Evolutionary conservation across 805 yeast species (phyloP).

Genomic region (Kazachstania psychrophila): DNA sequence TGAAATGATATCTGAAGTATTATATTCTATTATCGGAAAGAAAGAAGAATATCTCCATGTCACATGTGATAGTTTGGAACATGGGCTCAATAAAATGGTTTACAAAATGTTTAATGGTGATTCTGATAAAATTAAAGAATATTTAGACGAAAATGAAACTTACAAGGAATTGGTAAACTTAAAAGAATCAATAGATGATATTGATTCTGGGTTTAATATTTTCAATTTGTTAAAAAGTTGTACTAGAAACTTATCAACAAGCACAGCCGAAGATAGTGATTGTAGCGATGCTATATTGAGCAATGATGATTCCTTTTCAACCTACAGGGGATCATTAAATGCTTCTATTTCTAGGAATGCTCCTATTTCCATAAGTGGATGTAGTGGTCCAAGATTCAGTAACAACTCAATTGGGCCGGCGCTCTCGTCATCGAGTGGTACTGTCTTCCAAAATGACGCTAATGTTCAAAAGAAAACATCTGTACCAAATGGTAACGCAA

Average conservation of each 20-base stretch:
- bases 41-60: constrained; percentile 41
- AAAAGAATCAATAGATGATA: constrained; percentile 46
- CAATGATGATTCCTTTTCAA: constrained; percentile 1
- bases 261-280: constrained; percentile 18
- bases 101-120: constrained; percentile 17
- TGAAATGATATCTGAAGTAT: constrained; percentile 57
- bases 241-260: constrained; percentile 26
- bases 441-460: neutral
- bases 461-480: too few species aligned
- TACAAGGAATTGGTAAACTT: constrained; percentile 38
- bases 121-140: constrained; percentile 14
- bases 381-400: constrained; percentile 22
- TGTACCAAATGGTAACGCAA: too few species aligned
- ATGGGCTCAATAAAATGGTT: constrained; percentile 18
- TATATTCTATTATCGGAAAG: constrained; percentile 60
- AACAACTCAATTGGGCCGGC: constrained; percentile 19
- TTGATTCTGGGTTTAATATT: constrained; percentile 61
- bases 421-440: constrained; percentile 8
- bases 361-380: too few species aligned
- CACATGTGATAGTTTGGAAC: constrained; percentile 6
- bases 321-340: constrained; percentile 9
- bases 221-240: constrained; percentile 43
- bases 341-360: too few species aligned
- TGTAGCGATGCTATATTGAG: neutral
- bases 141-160: constrained; percentile 21